Base-by-base conservation (phyloP, 495 filamentous ascomycete species). In the Penicillium psychrofluorescens region DNA sequence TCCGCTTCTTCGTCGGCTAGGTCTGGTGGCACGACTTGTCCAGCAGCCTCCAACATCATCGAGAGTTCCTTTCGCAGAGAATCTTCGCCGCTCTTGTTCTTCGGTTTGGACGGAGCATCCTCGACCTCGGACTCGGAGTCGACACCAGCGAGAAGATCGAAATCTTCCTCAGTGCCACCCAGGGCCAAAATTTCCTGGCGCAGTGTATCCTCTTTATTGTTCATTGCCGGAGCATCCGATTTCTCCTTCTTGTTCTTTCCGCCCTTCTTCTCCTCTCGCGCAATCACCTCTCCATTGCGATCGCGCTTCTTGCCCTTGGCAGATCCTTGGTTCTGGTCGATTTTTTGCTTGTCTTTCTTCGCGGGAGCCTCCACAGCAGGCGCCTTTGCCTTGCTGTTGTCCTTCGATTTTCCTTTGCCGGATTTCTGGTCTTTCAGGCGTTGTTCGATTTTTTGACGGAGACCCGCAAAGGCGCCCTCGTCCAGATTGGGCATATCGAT, bases 131-230 rank as follows among this genome's bases (percentile, higher is more conserved):
- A 75, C 40, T 78, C 81, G 1, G 83, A 86, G 40, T 78, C 68
- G 11, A 80, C 52, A 48, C 71, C 77, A 11, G 70, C 78, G 37
- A 90, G 65, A 31, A 89, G 64, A 36, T 84, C 77, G 34, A 83
- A 61, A 55, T 90, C 86, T 22, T 86, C 83, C 56, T 88, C 77
- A 27, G 83, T 84, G 15, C 88, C 88, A 13, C 87, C 88, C 33
- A 94, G 72, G 14, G 80, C 83, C 43, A 80, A 58, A 49, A 94
- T 87, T 52, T 90, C 87, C 49, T 83, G 76, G 29, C 86, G 72
- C 30, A 86, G 63, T 28, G 56, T 52, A 51, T 66, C 61, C 39
- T 68, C 58, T 27, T 54, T 51, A 8, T 49, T 54, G n/a, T 30
- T 39, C 38, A 50, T 50, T 38, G 58, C 52, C 4, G 15, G 15